Evolutionary conservation across 495 filamentous ascomycete species (phyloP).

Genomic region (Aspergillus bridgeri): DNA sequence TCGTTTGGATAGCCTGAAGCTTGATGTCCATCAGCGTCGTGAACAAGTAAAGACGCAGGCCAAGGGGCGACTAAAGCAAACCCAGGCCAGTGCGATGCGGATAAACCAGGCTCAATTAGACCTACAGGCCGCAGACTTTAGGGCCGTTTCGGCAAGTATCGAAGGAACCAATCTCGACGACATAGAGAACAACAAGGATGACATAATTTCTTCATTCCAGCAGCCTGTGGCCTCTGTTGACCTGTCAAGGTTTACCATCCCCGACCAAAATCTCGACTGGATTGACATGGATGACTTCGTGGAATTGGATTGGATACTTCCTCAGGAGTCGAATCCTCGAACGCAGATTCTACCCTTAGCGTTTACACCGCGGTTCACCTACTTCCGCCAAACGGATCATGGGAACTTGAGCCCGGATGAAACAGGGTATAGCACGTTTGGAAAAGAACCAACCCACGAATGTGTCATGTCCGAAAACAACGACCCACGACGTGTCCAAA

Average conservation of each 20-base stretch:
- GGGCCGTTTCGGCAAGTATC: conserved; percentile 90
- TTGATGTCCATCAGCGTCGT: conserved; percentile 91
- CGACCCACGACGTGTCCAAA: conserved; percentile 86
- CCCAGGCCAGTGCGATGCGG: conserved; percentile 84
- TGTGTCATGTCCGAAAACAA: conserved; percentile 95
- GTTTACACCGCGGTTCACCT: conserved; percentile 90
- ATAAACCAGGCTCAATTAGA: conserved; percentile 93
- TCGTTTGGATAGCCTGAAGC: conserved; percentile 89
- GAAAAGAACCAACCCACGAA: conserved; percentile 84
- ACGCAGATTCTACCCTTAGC: conserved; percentile 91
- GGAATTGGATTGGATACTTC: conserved; percentile 92
- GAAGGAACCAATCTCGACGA: conserved; percentile 71
- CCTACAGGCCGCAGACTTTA: conserved; percentile 85
- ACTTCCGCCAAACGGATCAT: conserved; percentile 97
- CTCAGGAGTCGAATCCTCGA: conserved; percentile 84
- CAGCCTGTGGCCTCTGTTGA: conserved; percentile 56
- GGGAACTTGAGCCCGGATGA: conserved; percentile 64
- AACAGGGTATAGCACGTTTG: conserved; percentile 77
- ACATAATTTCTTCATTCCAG: conserved; percentile 55
- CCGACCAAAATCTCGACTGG: conserved; percentile 91
- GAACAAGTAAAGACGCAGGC: conserved; percentile 84
- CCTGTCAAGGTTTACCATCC: conserved; percentile 87
- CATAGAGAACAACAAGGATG: conserved; percentile 58
- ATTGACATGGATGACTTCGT: conserved; percentile 99
- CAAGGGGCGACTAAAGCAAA: conserved; percentile 65